Evolutionary conservation across 108 stramenopile species (phyloP).

Genomic region (Nitzschia inconspicua): DNA sequence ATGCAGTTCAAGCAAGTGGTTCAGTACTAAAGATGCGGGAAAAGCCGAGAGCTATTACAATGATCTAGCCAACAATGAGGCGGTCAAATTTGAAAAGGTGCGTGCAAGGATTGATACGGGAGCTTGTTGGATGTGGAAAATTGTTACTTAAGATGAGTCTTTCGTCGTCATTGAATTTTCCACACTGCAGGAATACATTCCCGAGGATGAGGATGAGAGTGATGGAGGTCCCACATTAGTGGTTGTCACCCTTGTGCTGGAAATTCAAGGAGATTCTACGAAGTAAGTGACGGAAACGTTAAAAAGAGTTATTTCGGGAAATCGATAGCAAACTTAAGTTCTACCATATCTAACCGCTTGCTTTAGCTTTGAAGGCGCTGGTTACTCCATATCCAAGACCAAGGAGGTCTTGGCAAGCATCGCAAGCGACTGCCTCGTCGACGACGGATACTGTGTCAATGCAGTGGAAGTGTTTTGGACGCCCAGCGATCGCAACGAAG

Average conservation of each 20-base stretch:
- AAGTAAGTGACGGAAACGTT: conserved; percentile 29
- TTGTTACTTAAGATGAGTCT: neutral
- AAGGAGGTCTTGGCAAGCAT: conserved; percentile 75
- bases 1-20: conserved; percentile 62
- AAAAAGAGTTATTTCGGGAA: too few relatives aligned
- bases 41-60: conserved; percentile 71
- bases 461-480: conserved; percentile 87
- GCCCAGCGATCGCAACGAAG: conserved; percentile 65
- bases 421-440: conserved; percentile 70
- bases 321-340: neutral
- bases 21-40: conserved; percentile 50
- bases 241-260: conserved; percentile 70
- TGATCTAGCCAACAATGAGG: conserved; percentile 67
- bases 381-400: conserved; percentile 58
- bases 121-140: too few relatives aligned
- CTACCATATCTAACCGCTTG: neutral
- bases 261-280: conserved; percentile 81
- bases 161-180: neutral
- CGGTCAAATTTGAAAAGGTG: conserved; percentile 66
- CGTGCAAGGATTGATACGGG: too few relatives aligned
- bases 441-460: conserved; percentile 77
- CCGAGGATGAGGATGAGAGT: conserved; percentile 28
- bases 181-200: conserved; percentile 52
- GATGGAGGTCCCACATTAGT: conserved; percentile 55
- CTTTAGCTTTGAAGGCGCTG: conserved; percentile 53